Evolutionary conservation across 495 filamentous ascomycete species (phyloP).

Genomic region (Penicillium cinerascens): DNA sequence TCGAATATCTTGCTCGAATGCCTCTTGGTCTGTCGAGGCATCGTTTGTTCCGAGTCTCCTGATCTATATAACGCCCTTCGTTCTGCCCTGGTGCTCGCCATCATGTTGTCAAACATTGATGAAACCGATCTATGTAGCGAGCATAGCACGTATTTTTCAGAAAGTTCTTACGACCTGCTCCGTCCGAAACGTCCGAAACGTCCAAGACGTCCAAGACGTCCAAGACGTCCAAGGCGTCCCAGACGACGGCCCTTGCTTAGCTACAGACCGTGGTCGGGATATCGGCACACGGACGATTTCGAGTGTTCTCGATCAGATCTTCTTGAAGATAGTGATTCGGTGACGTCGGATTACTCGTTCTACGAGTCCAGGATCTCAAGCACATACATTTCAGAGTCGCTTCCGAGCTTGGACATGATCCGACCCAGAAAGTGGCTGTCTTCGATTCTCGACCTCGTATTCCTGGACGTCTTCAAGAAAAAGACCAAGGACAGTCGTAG

Average conservation of each 20-base stretch:
- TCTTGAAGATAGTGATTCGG: background rate
- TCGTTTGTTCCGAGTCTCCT: background rate
- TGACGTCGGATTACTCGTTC: background rate
- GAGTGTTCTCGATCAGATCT: background rate
- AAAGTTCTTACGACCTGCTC: background rate
- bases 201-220: background rate
- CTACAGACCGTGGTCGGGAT: background rate
- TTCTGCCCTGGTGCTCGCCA: background rate
- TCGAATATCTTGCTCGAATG: constrained; percentile 1
- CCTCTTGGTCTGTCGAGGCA: background rate
- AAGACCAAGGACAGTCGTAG: background rate
- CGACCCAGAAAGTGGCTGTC: background rate
- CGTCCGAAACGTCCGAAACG: background rate
- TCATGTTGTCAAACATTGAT: background rate
- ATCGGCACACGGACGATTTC: background rate
- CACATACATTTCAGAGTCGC: background rate
- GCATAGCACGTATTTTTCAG: background rate
- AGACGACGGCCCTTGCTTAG: background rate
- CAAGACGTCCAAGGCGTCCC: background rate
- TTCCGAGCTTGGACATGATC: background rate
- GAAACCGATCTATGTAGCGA: background rate
- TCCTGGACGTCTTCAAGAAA: background rate
- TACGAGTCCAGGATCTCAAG: background rate
- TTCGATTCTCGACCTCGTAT: background rate
- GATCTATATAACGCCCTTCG: background rate